Evolutionary conservation across 805 yeast species (phyloP).

Genomic region (Nakazawaea wyomingensis): DNA sequence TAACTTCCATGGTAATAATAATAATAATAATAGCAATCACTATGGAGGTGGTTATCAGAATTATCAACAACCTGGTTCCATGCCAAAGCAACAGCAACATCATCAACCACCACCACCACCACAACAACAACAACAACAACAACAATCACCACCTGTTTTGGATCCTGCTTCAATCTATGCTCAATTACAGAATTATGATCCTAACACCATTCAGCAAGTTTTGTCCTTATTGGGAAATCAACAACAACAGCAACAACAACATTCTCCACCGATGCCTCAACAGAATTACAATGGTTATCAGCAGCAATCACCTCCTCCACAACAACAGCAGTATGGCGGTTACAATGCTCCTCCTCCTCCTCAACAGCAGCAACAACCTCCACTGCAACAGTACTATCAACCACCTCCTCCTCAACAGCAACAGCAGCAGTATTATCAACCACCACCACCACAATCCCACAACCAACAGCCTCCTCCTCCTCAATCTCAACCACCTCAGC

Average conservation of each 20-base stretch:
- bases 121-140: slow-evolving; percentile 5
- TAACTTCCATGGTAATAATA: slow-evolving; percentile 13
- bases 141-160: slow-evolving; percentile 17
- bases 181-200: slow-evolving; percentile 24
- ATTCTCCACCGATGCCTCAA: slow-evolving; percentile 11
- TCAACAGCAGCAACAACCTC: slow-evolving; percentile 8
- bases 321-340: slow-evolving; percentile 10
- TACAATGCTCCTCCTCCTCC: slow-evolving; percentile 7
- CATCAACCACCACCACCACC: slow-evolving; percentile 14
- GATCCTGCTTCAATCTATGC: slow-evolving; percentile 12
- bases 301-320: slow-evolving; percentile 18
- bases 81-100: slow-evolving; percentile 1
- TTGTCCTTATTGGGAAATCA: slow-evolving; percentile 24
- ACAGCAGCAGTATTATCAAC: slow-evolving; percentile 13
- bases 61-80: slow-evolving; percentile 17
- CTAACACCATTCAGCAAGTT: slow-evolving; percentile 27
- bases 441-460: slow-evolving; percentile 11
- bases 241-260: slow-evolving; percentile 7
- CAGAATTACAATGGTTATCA: slow-evolving; percentile 12
- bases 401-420: slow-evolving; percentile 8
- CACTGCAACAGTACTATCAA: slow-evolving; percentile 8
- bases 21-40: slow-evolving; percentile 11
- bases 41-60: slow-evolving; percentile 12
- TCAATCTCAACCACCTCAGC: slow-evolving; percentile 10
- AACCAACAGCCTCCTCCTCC: slow-evolving; percentile 12